Conservation (phyloP, 345 rosid genomes). For the Euclidium syriacum region DNA sequence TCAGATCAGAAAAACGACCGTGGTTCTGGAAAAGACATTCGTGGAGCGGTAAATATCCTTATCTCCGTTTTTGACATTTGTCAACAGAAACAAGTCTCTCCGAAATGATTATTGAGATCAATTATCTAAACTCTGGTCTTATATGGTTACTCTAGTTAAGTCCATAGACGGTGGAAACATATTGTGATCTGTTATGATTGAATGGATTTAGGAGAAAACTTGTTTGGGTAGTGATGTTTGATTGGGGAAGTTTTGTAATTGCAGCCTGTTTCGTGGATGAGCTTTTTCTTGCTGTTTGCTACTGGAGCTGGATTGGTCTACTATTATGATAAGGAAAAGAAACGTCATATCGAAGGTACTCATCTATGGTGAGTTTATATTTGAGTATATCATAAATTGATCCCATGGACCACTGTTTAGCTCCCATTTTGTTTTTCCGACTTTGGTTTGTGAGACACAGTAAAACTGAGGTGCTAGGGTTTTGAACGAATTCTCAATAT, state of each 20-base stretch:
- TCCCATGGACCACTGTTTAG: background rate
- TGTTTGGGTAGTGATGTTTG: background rate
- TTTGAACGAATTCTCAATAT: constrained; percentile 4
- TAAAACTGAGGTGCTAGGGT: background rate
- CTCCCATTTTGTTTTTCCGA: background rate
- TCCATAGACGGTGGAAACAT: background rate
- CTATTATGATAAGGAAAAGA: constrained; percentile 74
- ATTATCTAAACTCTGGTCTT: background rate
- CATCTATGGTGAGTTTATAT: constrained; percentile 73
- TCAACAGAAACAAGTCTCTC: background rate
- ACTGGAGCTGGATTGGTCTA: constrained; percentile 76
- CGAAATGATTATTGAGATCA: background rate
- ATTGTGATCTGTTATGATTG: background rate
- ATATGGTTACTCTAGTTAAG: background rate
- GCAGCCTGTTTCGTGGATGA: constrained; percentile 96
- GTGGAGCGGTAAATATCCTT: constrained; percentile 71
- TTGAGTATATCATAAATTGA: background rate
- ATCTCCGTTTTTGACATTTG: background rate
- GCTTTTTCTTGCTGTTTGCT: constrained; percentile 63
- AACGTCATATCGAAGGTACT: constrained; percentile 93
- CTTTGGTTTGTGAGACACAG: background rate
- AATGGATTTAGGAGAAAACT: background rate
- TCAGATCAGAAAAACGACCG: constrained; percentile 46
- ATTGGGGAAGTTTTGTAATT: constrained; percentile 2
- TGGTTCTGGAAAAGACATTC: constrained; percentile 61